A percentile compares a stretch with the other conserved stretches of the same genome.
Evolutionary conservation across 2,329 filamentous ascomycete genomes (phyloP).

Genomic region (Colletotrichum abscissum): DNA sequence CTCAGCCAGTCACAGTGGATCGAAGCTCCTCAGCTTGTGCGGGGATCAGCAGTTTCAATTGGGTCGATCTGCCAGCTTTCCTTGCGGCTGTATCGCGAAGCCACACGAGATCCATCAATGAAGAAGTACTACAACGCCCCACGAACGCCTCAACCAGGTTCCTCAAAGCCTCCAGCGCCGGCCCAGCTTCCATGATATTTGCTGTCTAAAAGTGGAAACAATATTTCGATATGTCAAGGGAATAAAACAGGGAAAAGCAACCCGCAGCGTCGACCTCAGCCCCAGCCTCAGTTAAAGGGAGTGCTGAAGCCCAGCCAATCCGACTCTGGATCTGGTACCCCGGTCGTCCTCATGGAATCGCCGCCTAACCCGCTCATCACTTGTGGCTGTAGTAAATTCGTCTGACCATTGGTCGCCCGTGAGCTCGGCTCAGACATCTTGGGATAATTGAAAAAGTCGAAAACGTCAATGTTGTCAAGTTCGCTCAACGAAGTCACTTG

Average conservation of each 20-base stretch:
- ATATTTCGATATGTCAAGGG: background rate
- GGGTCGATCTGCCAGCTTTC: slow-evolving; percentile 13
- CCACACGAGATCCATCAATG: slow-evolving; percentile 31
- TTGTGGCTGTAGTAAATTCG: slow-evolving; percentile 40
- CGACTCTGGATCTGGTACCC: slow-evolving; percentile 45
- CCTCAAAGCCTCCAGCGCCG: slow-evolving; percentile 17
- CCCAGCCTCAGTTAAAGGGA: slow-evolving; percentile 29
- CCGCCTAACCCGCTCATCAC: slow-evolving; percentile 38
- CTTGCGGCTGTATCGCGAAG: slow-evolving; percentile 27
- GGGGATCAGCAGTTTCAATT: slow-evolving; percentile 32
- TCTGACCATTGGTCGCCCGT: slow-evolving; percentile 38
- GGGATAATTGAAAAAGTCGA: slow-evolving; percentile 59
- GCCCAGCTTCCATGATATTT: background rate
- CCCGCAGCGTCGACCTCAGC: slow-evolving; percentile 2
- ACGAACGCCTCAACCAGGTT: slow-evolving; percentile 24
- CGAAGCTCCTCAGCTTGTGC: slow-evolving; percentile 22
- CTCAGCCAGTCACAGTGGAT: slow-evolving; percentile 30
- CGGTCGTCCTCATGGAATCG: slow-evolving; percentile 38
- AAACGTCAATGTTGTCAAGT: slow-evolving; percentile 56
- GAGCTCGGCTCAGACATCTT: slow-evolving; percentile 41
- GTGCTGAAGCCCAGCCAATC: slow-evolving; percentile 43
- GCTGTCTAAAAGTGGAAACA: background rate
- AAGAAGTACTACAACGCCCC: slow-evolving; percentile 24
- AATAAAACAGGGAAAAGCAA: background rate
- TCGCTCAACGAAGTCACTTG: slow-evolving; percentile 52